phyloP scores from a whole-genome alignment of 1,139 yeast species.

The Yamadazyma spencermartinsiae region DNA sequence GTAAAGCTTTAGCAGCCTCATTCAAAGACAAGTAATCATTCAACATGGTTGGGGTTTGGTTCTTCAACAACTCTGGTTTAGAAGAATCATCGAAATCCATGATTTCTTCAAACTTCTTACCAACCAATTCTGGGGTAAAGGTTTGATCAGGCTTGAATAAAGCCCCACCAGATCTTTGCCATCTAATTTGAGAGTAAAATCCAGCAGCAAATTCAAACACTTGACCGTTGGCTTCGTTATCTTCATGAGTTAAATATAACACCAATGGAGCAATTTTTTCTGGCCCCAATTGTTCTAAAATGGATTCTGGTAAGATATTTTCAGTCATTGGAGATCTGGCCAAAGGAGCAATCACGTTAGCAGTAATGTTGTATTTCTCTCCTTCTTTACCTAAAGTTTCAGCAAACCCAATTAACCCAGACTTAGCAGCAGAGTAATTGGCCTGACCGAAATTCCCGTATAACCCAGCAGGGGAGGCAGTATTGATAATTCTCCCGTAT shows the following conservation, averaged over 20 bases:
- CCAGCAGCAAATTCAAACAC: slow-evolving; percentile 95
- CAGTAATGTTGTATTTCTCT: slow-evolving; percentile 73
- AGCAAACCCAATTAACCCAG: slow-evolving; percentile 86
- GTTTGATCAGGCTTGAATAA: slow-evolving; percentile 75
- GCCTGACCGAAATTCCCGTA: slow-evolving; percentile 98
- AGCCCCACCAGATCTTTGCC: slow-evolving; percentile 92
- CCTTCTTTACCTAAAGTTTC: slow-evolving; percentile 98
- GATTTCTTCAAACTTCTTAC: slow-evolving; percentile 66
- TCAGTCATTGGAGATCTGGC: slow-evolving; percentile 98
- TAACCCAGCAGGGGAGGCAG: slow-evolving; percentile 95
- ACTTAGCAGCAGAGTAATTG: slow-evolving; percentile 92
- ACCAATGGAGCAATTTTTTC: slow-evolving; percentile 91
- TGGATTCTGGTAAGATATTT: slow-evolving; percentile 79
- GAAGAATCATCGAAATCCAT: slow-evolving; percentile 56
- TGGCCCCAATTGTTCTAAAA: slow-evolving; percentile 78
- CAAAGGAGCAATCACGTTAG: slow-evolving; percentile 88
- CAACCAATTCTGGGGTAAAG: slow-evolving; percentile 84
- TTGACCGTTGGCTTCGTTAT: slow-evolving; percentile 62
- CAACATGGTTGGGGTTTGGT: slow-evolving; percentile 65
- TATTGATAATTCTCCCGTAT: slow-evolving; percentile 86
- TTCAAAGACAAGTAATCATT: slow-evolving; percentile 61
- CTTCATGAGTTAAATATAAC: slow-evolving; percentile 72
- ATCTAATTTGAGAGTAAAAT: slow-evolving; percentile 84
- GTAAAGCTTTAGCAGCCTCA: slow-evolving; percentile 50
- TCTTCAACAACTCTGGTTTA: slow-evolving; percentile 54